Percentiles rank a stretch among this genome's conserved stretches.
phyloP scores from a whole-genome alignment of 1,139 yeast species.

The Chernovozyma aurita region DNA sequence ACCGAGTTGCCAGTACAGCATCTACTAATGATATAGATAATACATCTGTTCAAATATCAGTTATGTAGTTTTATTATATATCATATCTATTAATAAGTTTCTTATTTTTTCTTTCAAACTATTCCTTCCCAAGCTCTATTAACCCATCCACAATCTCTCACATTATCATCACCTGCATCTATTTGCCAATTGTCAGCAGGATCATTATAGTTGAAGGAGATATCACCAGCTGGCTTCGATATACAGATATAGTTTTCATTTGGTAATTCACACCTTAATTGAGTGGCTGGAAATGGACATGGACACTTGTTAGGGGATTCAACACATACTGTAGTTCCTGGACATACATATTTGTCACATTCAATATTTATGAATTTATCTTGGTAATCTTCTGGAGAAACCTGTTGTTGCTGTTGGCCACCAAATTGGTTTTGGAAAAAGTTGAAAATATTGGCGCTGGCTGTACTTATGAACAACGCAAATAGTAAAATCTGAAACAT shows the following conservation, averaged over 20 bases:
- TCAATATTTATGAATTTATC: conserved; percentile 27
- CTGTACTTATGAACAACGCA: conserved; percentile 5
- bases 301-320: conserved; percentile 70
- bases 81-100: too few species aligned
- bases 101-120: too few species aligned
- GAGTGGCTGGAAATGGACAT: conserved; percentile 84
- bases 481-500: too few species aligned
- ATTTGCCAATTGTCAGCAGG: conserved; percentile 48
- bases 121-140: conserved; percentile 46
- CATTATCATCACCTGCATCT: conserved; percentile 46
- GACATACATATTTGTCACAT: conserved; percentile 76
- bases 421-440: conserved; percentile 30
- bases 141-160: conserved; percentile 81
- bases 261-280: conserved; percentile 75
- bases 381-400: conserved; percentile 26
- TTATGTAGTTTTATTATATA: too few species aligned
- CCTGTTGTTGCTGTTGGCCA: conserved; percentile 14
- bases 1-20: too few species aligned
- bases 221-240: conserved; percentile 64
- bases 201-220: conserved; percentile 37
- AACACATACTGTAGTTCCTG: conserved; percentile 79
- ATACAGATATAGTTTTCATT: conserved; percentile 70
- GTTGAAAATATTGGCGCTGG: conserved; percentile 27
- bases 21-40: too few species aligned
- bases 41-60: too few species aligned